Conservation (phyloP, 2,329 filamentous ascomycete genomes). For the Monosporascus sp. region DNA sequence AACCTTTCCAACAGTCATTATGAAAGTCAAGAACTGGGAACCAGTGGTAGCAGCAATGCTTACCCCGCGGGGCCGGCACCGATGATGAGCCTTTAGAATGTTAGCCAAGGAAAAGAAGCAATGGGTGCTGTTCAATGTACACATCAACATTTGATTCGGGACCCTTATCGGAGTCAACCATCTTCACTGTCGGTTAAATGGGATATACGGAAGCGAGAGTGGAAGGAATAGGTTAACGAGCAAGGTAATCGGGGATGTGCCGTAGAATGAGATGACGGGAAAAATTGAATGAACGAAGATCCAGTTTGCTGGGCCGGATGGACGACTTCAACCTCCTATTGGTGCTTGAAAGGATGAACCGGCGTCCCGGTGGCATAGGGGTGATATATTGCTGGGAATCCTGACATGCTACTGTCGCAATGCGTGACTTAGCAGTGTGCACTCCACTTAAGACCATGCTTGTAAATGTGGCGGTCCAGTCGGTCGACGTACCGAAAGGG, state of each 20-base stretch:
- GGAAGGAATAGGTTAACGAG: background rate
- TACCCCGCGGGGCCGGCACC: constrained; percentile 26
- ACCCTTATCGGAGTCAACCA: constrained; percentile 2
- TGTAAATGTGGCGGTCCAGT: too few species aligned
- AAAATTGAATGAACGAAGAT: too few species aligned
- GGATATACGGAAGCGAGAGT: background rate
- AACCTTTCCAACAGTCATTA: constrained; percentile 17
- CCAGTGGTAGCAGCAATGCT: background rate
- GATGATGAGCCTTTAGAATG: constrained; percentile 16
- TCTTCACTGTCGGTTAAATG: background rate
- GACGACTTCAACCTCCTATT: too few species aligned
- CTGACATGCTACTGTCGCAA: too few species aligned
- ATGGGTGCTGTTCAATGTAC: constrained; percentile 5
- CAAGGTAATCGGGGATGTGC: background rate
- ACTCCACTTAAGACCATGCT: too few species aligned
- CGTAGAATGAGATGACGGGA: too few species aligned
- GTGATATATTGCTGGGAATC: too few species aligned
- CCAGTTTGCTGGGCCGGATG: too few species aligned
- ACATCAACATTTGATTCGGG: constrained; percentile 17
- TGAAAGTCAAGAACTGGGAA: background rate
- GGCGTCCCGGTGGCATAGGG: too few species aligned
- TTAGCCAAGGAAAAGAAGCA: background rate
- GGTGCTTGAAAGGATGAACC: too few species aligned
- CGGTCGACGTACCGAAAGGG: too few species aligned
- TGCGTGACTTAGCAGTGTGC: too few species aligned